These are phyloP conservation scores for Zygosaccharomyces bailii DNA, from an alignment of 805 yeast species.

Conservation along the genomic window DNA sequence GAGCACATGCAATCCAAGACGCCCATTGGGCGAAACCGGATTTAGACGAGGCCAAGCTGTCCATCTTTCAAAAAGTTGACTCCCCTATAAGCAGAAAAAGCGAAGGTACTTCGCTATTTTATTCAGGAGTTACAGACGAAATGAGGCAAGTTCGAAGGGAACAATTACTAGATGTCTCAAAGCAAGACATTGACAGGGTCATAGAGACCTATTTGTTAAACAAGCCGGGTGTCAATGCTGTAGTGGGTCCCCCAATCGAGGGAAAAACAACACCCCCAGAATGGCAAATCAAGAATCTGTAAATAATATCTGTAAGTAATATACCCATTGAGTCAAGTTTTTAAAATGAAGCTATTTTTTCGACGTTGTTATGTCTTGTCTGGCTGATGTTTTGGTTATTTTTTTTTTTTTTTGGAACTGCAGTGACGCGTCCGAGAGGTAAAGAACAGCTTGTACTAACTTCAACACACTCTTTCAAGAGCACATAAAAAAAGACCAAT, in stretches of 20 bases:
- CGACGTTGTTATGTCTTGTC: neutral
- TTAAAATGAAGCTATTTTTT: neutral
- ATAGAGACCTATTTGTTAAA: conserved; percentile 53
- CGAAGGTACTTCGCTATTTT: conserved; percentile 69
- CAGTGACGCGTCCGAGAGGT: conserved; percentile 1
- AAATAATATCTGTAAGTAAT: conserved; percentile 2
- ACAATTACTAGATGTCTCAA: conserved; percentile 60
- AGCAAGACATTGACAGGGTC: conserved; percentile 58
- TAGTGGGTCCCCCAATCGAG: conserved; percentile 24
- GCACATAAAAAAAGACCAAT: neutral
- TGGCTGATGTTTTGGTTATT: neutral
- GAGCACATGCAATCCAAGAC: conserved; percentile 45
- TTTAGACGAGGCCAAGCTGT: conserved; percentile 82
- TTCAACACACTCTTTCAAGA: conserved; percentile 4
- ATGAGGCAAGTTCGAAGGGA: conserved; percentile 79
- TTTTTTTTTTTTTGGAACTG: neutral
- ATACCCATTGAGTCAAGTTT: neutral
- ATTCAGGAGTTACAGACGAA: conserved; percentile 69
- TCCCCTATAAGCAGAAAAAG: conserved; percentile 79
- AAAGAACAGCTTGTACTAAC: conserved; percentile 6
- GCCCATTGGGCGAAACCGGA: conserved; percentile 56
- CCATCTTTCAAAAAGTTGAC: conserved; percentile 88
- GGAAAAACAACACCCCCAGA: conserved; percentile 14
- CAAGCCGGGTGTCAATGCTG: conserved; percentile 16
- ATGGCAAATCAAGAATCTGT: conserved; percentile 22